Base-by-base conservation (phyloP, 495 filamentous ascomycete genomes). In the Hypoxylon rickii region DNA sequence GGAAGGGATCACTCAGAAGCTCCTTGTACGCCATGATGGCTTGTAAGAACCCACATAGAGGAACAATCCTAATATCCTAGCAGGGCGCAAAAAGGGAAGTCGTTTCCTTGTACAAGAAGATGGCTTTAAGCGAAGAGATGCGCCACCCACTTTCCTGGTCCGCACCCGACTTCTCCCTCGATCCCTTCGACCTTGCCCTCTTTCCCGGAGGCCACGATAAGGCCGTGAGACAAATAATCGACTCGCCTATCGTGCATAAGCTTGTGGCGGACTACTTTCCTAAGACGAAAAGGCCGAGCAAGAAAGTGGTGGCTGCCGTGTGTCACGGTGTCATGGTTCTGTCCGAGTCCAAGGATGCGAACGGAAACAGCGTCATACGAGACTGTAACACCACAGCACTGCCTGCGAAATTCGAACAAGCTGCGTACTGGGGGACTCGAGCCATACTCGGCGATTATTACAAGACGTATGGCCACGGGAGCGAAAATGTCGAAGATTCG, bases 271-370 rank as follows among this genome's bases (percentile, higher is more conserved):
- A 69, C n/a, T 80, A 77, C 63, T 81, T 80, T 46, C 79, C 78
- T 15, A 47, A 71, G 45, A 80, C 77, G 0, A 65, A 66, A 22
- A 79, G 75, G 49, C 74, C 76, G 13, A 68, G 73, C 24, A 65
- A 55, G 5, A 79, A 79, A 60, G 68, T 69, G 6, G 64, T 80
- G 18, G 77, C 67, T 0, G 80, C 80, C 1, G 73, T 82, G 1
- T 82, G 80, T 43, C 80, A 83, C 60, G 80, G 80, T 19, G 78
- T 81, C 29, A 77, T 79, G 75, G 78, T 73, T 21, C 68, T 83
- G 3, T 70, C 75, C 11, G 70, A 75, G 41, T 72, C 76, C 17
- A 71, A 71, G 22, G 55, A 67, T 45, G 64, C 55, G 6, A 45
- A 75, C 43, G 76, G 76, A 16, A 70, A 68, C 40, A 81, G 79